Base-by-base conservation (phyloP, 495 filamentous ascomycete species). In the Xylaria telfairii region DNA sequence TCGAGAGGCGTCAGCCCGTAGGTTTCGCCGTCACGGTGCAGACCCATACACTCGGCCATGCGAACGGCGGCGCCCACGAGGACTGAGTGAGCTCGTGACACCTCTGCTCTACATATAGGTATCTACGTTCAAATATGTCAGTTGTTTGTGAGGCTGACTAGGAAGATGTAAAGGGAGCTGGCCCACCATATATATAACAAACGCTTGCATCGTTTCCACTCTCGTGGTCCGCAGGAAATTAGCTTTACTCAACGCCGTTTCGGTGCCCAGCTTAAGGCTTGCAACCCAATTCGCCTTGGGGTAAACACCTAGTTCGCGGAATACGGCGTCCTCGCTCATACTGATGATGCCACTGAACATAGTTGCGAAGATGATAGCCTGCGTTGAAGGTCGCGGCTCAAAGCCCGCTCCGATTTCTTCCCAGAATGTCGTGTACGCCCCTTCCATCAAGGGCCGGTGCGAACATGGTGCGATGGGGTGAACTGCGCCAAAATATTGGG, bases 31-130 rank as follows among this genome's bases (percentile, higher is more conserved):
- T 95, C 92, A 1, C 90, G 82, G 75, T 93, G 89, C n/a, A 93
- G 79, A 7, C 91, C 89, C 89, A 92, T 92, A 73, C 91, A 92
- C 80, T 92, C 90, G 37, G 91, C 91, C 78, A 93, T 87, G 41
- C 91, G 82, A 26, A 92, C 89, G 12, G 90, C 90, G 24, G 90
- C 87, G 26, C 90, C 91, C 4, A 90, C 86, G 2, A 94, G 83
- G 24, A 90, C 90, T 9, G 89, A 91, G 75, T 93, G 92, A 6
- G 90, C 87, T 66, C 92, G 82, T 4, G 91, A 92, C 24, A 94
- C 84, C 76, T 92, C 88, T 15, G 82, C 84, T 41, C 92, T 86
- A 68, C 91, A 92, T 19, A 92, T 80, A 0, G 91, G 90, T 42
- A 93, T 89, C 90, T 92, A 41, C 24, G 53, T 66, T 39, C 34